Evolutionary conservation across 495 filamentous ascomycete genomes (phyloP), one percentile per base, ranked within the genome.

Genomic region (Aspergillus funiculosus): DNA sequence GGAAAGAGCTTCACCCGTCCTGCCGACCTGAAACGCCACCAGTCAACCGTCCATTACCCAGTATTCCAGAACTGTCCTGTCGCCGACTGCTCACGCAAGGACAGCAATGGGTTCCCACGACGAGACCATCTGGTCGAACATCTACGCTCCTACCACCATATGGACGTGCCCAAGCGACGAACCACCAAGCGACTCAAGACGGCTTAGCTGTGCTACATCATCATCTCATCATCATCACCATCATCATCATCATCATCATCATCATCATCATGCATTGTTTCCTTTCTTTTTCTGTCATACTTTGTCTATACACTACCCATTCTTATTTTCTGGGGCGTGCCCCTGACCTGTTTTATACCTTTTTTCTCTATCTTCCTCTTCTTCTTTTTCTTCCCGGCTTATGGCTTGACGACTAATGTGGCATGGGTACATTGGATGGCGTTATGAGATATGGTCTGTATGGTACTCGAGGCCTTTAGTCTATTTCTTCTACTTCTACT

Each of bases 61-160:
- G 80, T 87, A 41, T 76, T 80, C 35, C 75, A 87, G 32, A 78
- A 83, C 61, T 96, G 90, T 51, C 87, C 88, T 0, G 77, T 86
- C 46, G 53, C 64, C n/a, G 78, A 82, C 59, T 95, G 90, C 71
- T 87, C 88, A 56, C 82, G 89, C 10, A 83, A 84, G 59, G 76
- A 74, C 0, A 80, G 77, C 56, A 78, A 83, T 51, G 87, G 87
- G 1, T 96, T 95, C 60, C 84, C 86, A 11, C 79, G 90, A 1
- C 79, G 83, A 43, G 90, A 95, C 64, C 94, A 96, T 51, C 74
- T 94, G 2, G 83, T 86, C 50, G 90, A 96, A 64, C 90, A 96
- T 59, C 62, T 90, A 15, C 79, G 88, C 19, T 80, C 86, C 3
- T 87, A 88, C 7, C 90, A 94, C 64, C 69, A 75, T 29, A 56